These are phyloP conservation scores for Jimgerdemannia flammicorona DNA, from an alignment of 192 early-diverging fungal species.

Conservation along the genomic window DNA sequence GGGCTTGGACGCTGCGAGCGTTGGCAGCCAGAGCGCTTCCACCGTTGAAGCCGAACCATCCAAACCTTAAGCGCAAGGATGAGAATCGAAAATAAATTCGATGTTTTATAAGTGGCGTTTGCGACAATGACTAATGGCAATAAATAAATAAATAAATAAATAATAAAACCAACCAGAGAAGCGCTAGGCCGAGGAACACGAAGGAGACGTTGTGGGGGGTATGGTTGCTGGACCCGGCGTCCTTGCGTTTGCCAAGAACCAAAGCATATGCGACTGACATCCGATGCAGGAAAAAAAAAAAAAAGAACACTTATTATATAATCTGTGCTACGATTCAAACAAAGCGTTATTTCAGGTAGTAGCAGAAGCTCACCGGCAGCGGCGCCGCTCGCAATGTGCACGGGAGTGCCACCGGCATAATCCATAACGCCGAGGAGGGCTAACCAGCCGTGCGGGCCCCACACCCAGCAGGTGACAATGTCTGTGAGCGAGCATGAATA, in stretches of 20 bases:
- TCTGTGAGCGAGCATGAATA: constrained; percentile 18
- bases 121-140: too few species aligned
- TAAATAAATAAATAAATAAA: constrained; percentile 40
- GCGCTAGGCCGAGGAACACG: constrained; percentile 77
- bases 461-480: constrained; percentile 78
- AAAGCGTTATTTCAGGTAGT: constrained; percentile 37
- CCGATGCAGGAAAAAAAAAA: too few species aligned
- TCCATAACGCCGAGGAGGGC: constrained; percentile 69
- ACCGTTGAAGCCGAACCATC: too few species aligned
- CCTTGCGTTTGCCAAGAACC: constrained; percentile 77
- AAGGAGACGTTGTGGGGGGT: constrained; percentile 80
- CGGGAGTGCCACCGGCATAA: constrained; percentile 88
- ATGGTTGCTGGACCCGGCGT: constrained; percentile 56
- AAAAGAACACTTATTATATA: too few species aligned
- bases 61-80: too few species aligned
- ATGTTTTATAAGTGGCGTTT: constrained; percentile 30
- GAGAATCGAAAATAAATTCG: too few species aligned
- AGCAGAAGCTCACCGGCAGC: too few species aligned
- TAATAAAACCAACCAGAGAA: constrained; percentile 90
- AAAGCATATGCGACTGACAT: constrained; percentile 68
- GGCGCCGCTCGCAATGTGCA: constrained; percentile 73
- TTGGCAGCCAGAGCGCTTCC: constrained; percentile 61
- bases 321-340: constrained; percentile 13
- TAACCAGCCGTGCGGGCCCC: constrained; percentile 80
- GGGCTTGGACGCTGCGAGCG: constrained; percentile 69